Evolutionary conservation across 306 rosid genomes (phyloP).

Genomic region (Calophaca sinica): DNA sequence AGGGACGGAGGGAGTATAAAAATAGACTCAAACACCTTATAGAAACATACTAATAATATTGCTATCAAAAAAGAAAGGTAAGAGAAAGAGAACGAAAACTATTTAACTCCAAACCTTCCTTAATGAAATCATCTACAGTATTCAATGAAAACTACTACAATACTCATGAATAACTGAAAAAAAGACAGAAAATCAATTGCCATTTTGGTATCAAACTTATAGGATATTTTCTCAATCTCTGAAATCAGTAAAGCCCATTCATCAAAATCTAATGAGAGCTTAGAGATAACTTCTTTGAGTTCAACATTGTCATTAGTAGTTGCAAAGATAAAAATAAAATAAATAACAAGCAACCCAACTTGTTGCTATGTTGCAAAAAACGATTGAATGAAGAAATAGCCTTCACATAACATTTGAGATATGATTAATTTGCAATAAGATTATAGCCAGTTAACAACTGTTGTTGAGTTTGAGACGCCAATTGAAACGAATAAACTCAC

Average conservation of each 20-base stretch:
- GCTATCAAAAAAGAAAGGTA: too few species aligned
- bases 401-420: background rate
- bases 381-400: conserved; percentile 13
- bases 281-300: conserved; percentile 52
- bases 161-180: conserved; percentile 6
- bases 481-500: too few species aligned
- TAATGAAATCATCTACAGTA: too few species aligned
- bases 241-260: conserved; percentile 75
- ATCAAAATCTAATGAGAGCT: conserved; percentile 64
- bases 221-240: conserved; percentile 59
- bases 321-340: conserved; percentile 49
- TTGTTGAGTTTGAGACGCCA: too few species aligned
- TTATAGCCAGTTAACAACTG: background rate
- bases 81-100: too few species aligned
- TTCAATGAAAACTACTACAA: too few species aligned
- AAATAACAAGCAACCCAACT: conserved; percentile 26
- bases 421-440: conserved; percentile 19
- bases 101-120: too few species aligned
- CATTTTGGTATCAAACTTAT: conserved; percentile 55
- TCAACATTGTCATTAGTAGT: conserved; percentile 55
- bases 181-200: conserved; percentile 24
- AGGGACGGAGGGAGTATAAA: too few species aligned
- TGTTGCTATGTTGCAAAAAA: conserved; percentile 35
- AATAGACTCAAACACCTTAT: too few species aligned
- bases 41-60: too few species aligned